Conservation (phyloP, 192 early-diverging fungal genomes). For the Dimargaris xerosporica region DNA sequence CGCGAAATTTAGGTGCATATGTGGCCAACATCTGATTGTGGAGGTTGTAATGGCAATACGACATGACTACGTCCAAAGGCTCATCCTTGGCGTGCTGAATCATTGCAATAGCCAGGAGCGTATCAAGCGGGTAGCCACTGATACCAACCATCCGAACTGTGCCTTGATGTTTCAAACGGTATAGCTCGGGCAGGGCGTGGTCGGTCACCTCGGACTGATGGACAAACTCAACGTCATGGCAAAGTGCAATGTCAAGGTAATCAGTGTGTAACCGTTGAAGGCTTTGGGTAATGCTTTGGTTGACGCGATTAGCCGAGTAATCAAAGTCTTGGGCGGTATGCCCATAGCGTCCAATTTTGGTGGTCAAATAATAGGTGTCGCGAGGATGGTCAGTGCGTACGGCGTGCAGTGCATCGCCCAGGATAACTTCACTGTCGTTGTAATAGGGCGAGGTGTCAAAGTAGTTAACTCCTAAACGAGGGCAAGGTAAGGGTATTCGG, state of each 20-base stretch:
- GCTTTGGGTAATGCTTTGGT: conserved; percentile 38
- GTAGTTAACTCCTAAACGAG: conserved; percentile 34
- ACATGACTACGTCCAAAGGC: conserved; percentile 44
- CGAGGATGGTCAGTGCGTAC: conserved; percentile 38
- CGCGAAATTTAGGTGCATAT: conserved; percentile 35
- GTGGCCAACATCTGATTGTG: conserved; percentile 39
- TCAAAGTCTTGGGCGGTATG: conserved; percentile 41
- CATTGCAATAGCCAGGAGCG: conserved; percentile 38
- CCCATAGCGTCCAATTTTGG: conserved; percentile 64
- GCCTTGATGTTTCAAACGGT: conserved; percentile 30
- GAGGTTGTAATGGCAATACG: conserved; percentile 56
- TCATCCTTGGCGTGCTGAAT: conserved; percentile 32
- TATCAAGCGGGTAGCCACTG: conserved; percentile 50
- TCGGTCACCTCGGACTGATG: conserved; percentile 32
- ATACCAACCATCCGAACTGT: conserved; percentile 49
- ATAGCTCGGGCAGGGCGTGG: conserved; percentile 36
- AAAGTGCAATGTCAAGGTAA: conserved; percentile 54
- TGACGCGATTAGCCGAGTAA: conserved; percentile 35
- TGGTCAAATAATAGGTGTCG: conserved; percentile 46
- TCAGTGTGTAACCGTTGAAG: conserved; percentile 38
- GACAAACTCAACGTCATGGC: conserved; percentile 72
- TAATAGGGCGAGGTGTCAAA: conserved; percentile 67
- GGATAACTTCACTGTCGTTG: conserved; percentile 43
- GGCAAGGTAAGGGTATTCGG: conserved; percentile 6
- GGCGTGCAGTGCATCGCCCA: conserved; percentile 37